Evolutionary conservation across 257 asterid species (phyloP), one percentile per base, ranked within the genome.

Genomic region (Orobanche coerulescens): DNA sequence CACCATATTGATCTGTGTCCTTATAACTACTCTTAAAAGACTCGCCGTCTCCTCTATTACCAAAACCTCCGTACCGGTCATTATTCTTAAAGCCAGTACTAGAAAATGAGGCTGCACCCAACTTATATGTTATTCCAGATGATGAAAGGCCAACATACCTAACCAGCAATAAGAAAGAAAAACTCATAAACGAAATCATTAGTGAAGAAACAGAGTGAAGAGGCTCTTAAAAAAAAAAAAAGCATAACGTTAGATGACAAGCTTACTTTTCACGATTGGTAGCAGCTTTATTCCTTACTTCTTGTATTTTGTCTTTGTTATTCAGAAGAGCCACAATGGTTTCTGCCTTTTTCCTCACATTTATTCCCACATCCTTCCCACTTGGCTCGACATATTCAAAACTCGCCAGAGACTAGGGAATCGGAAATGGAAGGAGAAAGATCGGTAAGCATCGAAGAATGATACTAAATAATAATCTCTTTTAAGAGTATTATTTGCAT

Each of bases 111-210:
- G 90, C 76, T 61, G 84, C 56, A 59, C 88, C 83, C 28, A 95
- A 79, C 78, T 87, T 90, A 77, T 70, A 82, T 9, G 95, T 81
- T 68, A 80, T 64, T 72, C 95, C 97, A 31, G 90, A 79, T 70
- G 97, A 90, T 66, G 97, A 90, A 76, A 90, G 84, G 46, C 97
- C 97, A 69, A 90, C 56, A 44, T 79, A 90, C 85, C 95, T 90
- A 72, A 59, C 67, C 75, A 68, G 65, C 34, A 47, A 71, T 25
- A 65, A 16, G 22, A 40, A 47, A 40, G n/a, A n/a, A n/a, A 42
- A 53, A 46, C 40, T 72, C 67, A 63, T 34, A 36, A 61, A 59
- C 43, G 59, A 66, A n/a, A 55, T 4, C 62, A 47, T 52, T 43
- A 19, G 50, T 54, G 43, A 62, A 68, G 75, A 28, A 67, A 25